Evolutionary conservation across 805 yeast species (phyloP), one percentile per base, ranked within the genome.

Genomic region (Metschnikowia henanensis): DNA sequence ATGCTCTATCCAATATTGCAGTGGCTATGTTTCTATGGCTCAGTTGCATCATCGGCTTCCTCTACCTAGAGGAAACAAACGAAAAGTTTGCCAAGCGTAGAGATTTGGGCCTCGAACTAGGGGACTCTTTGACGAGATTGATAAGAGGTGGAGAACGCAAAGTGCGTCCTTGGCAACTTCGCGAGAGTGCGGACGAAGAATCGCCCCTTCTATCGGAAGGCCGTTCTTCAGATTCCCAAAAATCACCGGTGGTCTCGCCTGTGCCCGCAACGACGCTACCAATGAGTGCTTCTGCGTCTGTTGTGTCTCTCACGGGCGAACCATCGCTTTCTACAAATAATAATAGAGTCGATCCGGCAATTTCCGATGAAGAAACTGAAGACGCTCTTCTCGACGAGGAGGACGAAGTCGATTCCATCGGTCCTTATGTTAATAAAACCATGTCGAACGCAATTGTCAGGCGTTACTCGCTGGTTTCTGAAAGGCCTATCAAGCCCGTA

Each of bases 1-100:
- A 76, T 52, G 74, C 79, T 1, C 56, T 79, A 40, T 79, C 83
- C 3, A 80, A 78, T 52, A 43, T 80, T n/a, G 71, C 69, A 9
- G 73, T 78, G 13, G 64, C 77, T 4, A 1, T 46, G 1, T 57
- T 72, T 37, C 57, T 77, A 16, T 37, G 65, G 35, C 37, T 57
- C 25, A 68, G 80, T 36, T 45, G 70, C 30, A 10, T 68, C 1
- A 45, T 64, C 31, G 75, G 76, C 3, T 52, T 73, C 36, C 62
- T 80, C 34, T 78, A 78, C 48, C 58, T 79, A 31, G 81, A 77
- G 48, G 84, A 79, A 55, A 77, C 83, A 3, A 80, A 76, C 50
- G 71, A 65, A 13, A 54, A 58, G 17, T 57, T 61, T 30, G 68
- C 64, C 45, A 47, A 60, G 37, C 60, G 67, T 38, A 65, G 63